phyloP scores from a whole-genome alignment of 2,329 filamentous ascomycete species.

The Aphanoascus verrucosus region DNA sequence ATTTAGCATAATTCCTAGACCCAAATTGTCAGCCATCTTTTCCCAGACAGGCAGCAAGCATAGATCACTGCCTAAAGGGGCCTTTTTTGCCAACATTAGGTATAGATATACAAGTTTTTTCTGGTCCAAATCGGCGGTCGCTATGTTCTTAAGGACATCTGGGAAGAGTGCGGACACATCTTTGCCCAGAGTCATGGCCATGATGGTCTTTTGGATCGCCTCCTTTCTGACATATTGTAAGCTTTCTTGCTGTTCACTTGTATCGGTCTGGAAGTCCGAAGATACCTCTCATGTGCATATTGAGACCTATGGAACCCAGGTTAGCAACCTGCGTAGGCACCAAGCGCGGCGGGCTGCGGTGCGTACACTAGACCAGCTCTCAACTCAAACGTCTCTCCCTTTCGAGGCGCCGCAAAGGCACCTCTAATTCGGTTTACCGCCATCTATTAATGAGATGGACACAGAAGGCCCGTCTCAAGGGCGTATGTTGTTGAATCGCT shows the following conservation, averaged over 20 bases:
- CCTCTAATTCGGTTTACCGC: conserved; percentile 93
- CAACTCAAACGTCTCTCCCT: conserved; percentile 97
- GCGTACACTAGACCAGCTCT: conserved; percentile 70
- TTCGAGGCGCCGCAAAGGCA: conserved; percentile 83
- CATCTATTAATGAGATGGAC: conserved; percentile 43
- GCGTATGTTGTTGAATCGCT: background rate
- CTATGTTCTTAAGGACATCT: conserved; percentile 97
- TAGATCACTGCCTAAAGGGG: background rate
- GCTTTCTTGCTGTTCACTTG: conserved; percentile 8
- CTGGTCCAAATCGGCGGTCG: conserved; percentile 85
- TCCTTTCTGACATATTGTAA: conserved; percentile 58
- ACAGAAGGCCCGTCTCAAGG: background rate
- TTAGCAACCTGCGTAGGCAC: conserved; percentile 24
- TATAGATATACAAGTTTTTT: conserved; percentile 99
- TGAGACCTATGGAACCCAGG: conserved; percentile 55
- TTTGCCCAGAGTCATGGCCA: conserved; percentile 98
- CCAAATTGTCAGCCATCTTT: conserved; percentile 15
- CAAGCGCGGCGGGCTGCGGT: background rate
- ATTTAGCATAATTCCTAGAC: conserved; percentile 94
- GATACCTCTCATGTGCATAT: conserved; percentile 86
- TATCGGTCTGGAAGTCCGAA: background rate
- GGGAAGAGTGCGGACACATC: conserved; percentile 96
- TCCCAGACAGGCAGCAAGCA: background rate
- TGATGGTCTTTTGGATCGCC: conserved; percentile 98
- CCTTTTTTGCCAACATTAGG: conserved; percentile 60